Percentiles rank a stretch among this genome's conserved stretches.
Conservation (phyloP, 345 rosid genomes). For the Dipteronia dyeriana region DNA sequence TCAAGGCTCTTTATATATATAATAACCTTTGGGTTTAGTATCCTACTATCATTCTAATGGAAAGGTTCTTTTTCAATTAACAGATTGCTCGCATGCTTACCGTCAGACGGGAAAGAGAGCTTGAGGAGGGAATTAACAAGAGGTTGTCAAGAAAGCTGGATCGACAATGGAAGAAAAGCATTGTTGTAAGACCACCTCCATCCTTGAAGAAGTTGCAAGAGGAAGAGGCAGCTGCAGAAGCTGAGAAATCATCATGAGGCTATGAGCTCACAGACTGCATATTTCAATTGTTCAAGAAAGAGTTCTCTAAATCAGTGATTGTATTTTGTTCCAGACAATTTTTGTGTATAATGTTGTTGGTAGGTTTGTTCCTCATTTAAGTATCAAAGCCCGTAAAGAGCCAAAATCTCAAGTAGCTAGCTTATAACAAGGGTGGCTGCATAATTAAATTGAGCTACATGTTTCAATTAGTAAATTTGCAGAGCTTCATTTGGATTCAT, state of each 20-base stretch:
- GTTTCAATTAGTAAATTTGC: too few relatives aligned
- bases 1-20: not conserved
- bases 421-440: too few relatives aligned
- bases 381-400: too few relatives aligned
- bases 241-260: constrained; percentile 61
- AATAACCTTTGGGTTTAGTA: not conserved
- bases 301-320: not conserved
- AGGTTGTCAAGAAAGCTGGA: constrained; percentile 93
- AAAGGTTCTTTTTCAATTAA: constrained; percentile 8
- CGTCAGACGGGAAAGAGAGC: constrained; percentile 84
- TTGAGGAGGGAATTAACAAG: constrained; percentile 83
- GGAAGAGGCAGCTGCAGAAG: constrained; percentile 85
- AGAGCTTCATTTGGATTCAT: too few relatives aligned
- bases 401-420: too few relatives aligned
- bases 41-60: constrained; percentile 5
- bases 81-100: constrained; percentile 86
- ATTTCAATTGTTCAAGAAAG: not conserved
- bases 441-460: too few relatives aligned
- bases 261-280: not conserved
- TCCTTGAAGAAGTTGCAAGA: constrained; percentile 68
- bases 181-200: constrained; percentile 84
- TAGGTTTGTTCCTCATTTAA: not conserved
- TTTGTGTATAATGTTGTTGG: constrained; percentile 16
- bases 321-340: constrained; percentile 6
- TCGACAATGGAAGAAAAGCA: constrained; percentile 85